Evolutionary conservation across 78 protist species (phyloP).

Genomic region (Creolimax fragrantissima): DNA sequence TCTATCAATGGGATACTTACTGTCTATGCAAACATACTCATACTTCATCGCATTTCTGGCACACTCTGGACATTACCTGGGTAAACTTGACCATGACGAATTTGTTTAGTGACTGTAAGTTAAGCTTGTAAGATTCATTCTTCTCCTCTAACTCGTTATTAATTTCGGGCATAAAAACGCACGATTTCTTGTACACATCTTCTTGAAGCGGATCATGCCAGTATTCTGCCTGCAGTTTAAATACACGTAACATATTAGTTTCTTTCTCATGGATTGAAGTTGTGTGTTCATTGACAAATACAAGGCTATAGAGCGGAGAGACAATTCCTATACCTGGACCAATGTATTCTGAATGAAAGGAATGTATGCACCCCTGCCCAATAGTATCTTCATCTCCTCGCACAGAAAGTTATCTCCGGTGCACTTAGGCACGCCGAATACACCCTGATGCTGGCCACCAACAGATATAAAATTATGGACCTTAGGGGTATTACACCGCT

Average conservation of each 20-base stretch:
- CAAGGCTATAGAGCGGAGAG: too few species aligned
- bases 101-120: background rate
- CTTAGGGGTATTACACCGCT: background rate
- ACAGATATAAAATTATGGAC: conserved; percentile 49
- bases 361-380: background rate
- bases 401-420: background rate
- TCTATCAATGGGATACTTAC: too few species aligned
- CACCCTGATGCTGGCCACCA: conserved; percentile 74
- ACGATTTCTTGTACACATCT: background rate
- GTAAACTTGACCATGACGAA: conserved; percentile 17
- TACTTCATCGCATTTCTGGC: too few species aligned
- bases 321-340: background rate
- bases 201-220: conserved; percentile 26
- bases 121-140: background rate
- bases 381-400: background rate
- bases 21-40: too few species aligned
- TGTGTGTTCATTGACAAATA: too few species aligned
- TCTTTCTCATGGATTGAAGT: too few species aligned
- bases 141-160: conserved; percentile 9
- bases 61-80: too few species aligned
- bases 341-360: conserved; percentile 16
- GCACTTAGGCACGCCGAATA: background rate
- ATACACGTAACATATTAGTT: too few species aligned
- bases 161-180: conserved; percentile 22
- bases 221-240: conserved; percentile 29